Evolutionary conservation across 768 basidiomycete genomes (phyloP), one percentile per base, ranked within the genome.

Genomic region (Tricholoma bakamatsutake): DNA sequence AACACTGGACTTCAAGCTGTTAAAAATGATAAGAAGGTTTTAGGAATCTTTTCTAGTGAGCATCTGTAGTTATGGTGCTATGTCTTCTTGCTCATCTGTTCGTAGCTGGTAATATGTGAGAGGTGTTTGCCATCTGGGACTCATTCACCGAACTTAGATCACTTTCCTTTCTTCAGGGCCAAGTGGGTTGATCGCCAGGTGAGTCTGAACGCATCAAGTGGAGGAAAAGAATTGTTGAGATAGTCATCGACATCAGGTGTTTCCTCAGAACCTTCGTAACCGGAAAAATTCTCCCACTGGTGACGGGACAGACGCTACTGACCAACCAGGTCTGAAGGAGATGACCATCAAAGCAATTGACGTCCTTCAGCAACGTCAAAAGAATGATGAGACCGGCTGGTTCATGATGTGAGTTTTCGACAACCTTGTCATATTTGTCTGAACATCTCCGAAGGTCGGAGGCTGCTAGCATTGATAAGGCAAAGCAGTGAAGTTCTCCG

Each of bases 321-420:
- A 76, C 64, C 76, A 77, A 57, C 76, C 76, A 33, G 76, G 76
- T n/a, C 62, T 77, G 62, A 76, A 77, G 60, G 75, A 76, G 13
- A 77, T 77, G 75, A 76, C 76, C 0, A 56, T 77, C 31, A 77
- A 76, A 62, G 76, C 75, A 30, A 76, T 76, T 52, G 75, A 77
- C 51, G 69, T 76, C 53, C 68, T 77, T 31, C 74, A 76, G 47
- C 63, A 67, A 9, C 69, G 75, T 8, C 61, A 70, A 11, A 68
- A 69, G 59, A 57, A 62, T 47, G 70, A 70, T 35, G 66, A 71
- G 28, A 62, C 71, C 50, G 76, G 76, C 2, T 77, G 73, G 71
- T 77, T 77, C 62, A 69, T 77, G 74, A 76, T 77, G 76, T 52
- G 35, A 28, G 51, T 52, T 66, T 50, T 13, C 60, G 15, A 17